Conservation (phyloP, 768 basidiomycete species). For the Tylopilus subfusipes region DNA sequence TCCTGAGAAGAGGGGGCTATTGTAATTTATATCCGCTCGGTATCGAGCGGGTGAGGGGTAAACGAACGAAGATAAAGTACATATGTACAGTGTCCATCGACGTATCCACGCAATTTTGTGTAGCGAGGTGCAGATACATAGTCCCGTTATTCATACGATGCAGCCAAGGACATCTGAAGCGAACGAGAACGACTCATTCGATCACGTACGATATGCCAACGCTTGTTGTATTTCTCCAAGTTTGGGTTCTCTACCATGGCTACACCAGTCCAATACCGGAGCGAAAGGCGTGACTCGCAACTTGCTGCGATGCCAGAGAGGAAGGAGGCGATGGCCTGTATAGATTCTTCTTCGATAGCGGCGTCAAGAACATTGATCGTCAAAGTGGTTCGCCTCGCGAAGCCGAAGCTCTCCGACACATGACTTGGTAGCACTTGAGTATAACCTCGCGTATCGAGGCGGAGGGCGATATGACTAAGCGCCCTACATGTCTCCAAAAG, state of each 20-base stretch:
- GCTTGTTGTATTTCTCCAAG: background rate
- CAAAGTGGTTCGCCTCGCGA: background rate
- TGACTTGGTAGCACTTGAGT: background rate
- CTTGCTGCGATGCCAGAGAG: background rate
- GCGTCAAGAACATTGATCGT: background rate
- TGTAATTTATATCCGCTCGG: no score
- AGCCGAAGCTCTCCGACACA: background rate
- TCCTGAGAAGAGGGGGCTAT: no score
- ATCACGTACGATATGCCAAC: background rate
- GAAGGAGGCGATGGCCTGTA: background rate
- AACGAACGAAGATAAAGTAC: no score
- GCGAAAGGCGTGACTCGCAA: background rate
- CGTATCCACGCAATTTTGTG: no score
- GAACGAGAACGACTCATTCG: no score
- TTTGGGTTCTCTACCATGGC: background rate
- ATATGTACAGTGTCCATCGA: no score
- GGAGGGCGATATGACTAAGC: no score
- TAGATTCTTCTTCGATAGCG: background rate
- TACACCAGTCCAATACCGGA: background rate
- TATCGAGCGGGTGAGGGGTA: no score
- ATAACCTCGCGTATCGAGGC: background rate
- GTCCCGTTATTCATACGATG: no score
- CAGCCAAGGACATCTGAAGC: no score
- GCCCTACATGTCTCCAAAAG: no score
- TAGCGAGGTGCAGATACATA: no score